Percentiles rank a stretch among this genome's conserved stretches.
Conservation (phyloP, 208 protist genomes). For the Leishmania braziliensis region DNA sequence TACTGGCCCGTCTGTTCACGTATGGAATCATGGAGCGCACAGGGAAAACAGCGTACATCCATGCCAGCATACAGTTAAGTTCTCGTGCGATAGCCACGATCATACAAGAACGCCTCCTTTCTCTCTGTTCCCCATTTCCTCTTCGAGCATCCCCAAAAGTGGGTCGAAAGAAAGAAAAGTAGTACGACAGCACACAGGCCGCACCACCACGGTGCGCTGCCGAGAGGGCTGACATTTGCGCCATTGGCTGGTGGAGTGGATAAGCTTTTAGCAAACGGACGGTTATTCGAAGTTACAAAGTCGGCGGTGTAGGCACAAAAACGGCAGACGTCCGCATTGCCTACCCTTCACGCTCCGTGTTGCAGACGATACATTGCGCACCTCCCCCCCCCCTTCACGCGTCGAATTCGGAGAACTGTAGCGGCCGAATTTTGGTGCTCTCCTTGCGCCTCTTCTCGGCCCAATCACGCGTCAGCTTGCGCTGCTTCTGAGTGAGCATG, state of each 20-base stretch:
- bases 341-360: background rate
- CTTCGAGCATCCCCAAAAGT: background rate
- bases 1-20: background rate
- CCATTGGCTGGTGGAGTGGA: background rate
- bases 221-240: background rate
- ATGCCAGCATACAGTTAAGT: no score
- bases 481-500: conserved; percentile 79
- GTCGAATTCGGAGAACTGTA: conserved; percentile 87
- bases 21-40: background rate
- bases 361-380: background rate
- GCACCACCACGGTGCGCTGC: background rate
- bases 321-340: background rate
- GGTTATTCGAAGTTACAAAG: conserved; percentile 2
- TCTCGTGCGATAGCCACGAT: background rate
- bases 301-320: background rate
- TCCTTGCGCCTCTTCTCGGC: conserved; percentile 64
- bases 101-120: background rate
- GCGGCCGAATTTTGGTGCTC: conserved; percentile 54
- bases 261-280: background rate
- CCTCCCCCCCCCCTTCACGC: conserved; percentile 19
- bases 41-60: background rate
- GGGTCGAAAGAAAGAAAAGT: background rate
- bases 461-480: conserved; percentile 80
- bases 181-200: background rate
- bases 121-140: background rate